A percentile compares a stretch with the other conserved stretches of the same genome.
phyloP scores from a whole-genome alignment of 2,329 filamentous ascomycete species.

The Fusarium begoniae region DNA sequence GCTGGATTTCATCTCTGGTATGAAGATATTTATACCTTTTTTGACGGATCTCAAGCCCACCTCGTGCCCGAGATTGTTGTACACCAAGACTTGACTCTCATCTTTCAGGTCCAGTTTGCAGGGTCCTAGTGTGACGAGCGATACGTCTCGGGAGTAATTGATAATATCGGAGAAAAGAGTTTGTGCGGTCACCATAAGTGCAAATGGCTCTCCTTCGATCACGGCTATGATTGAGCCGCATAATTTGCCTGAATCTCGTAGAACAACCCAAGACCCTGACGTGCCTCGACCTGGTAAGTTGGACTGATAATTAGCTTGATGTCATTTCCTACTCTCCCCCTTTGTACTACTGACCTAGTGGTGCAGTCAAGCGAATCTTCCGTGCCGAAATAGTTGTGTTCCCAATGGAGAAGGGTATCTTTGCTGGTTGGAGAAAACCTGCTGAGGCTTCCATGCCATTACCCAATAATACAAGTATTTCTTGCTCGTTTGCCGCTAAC shows the following conservation, averaged over 20 bases:
- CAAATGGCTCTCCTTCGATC: neutral
- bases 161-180: neutral
- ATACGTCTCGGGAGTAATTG: neutral
- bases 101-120: neutral
- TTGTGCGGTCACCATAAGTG: neutral
- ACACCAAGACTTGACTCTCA: neutral
- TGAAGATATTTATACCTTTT: neutral
- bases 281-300: neutral
- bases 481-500: neutral
- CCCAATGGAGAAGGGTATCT: neutral
- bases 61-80: neutral
- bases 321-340: fast-evolving
- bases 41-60: neutral
- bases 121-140: neutral
- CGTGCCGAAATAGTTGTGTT: neutral
- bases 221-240: neutral
- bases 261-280: neutral
- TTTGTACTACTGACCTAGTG: neutral
- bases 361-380: neutral
- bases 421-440: neutral
- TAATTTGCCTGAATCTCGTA: neutral
- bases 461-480: neutral
- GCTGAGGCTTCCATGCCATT: neutral
- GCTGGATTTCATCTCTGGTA: neutral
- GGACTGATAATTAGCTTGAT: neutral